Percentiles rank a stretch among this genome's conserved stretches.
Evolutionary conservation across 2,329 filamentous ascomycete species (phyloP).

Genomic region (Diplodia sapinea): DNA sequence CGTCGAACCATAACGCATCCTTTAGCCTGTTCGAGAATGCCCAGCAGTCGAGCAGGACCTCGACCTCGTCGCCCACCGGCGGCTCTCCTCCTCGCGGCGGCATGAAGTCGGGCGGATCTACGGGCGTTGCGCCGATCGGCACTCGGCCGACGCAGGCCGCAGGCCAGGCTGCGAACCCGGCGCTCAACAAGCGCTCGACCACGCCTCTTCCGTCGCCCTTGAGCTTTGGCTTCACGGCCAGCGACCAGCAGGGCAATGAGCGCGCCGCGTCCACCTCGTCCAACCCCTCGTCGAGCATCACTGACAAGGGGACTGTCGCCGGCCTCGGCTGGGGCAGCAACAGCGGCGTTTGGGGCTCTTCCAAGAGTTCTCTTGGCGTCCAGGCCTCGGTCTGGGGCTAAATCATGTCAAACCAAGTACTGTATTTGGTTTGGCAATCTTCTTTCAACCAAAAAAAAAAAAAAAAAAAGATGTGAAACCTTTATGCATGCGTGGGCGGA

Average conservation of each 20-base stretch:
- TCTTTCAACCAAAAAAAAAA: not conserved
- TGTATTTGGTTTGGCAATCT: conserved; percentile 35
- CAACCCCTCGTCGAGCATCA: conserved; percentile 59
- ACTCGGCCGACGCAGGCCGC: conserved; percentile 75
- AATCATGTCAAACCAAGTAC: conserved; percentile 32
- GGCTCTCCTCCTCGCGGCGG: conserved; percentile 77
- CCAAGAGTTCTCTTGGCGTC: conserved; percentile 74
- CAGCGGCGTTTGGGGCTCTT: conserved; percentile 79
- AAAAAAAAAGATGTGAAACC: conserved; percentile 42
- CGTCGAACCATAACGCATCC: conserved; percentile 63
- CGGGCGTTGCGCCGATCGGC: conserved; percentile 87
- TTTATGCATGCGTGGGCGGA: conserved; percentile 25
- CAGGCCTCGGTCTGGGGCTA: conserved; percentile 96
- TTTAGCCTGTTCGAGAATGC: conserved; percentile 56
- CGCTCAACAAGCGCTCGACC: conserved; percentile 79
- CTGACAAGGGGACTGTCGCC: conserved; percentile 50
- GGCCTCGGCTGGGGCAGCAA: conserved; percentile 74
- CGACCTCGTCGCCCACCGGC: conserved; percentile 77
- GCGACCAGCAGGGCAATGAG: conserved; percentile 62
- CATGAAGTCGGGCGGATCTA: conserved; percentile 59
- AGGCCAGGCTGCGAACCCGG: conserved; percentile 63
- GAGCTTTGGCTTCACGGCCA: conserved; percentile 70
- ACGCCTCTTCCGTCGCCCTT: conserved; percentile 91
- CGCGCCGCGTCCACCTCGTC: conserved; percentile 63
- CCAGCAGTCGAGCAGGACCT: conserved; percentile 77